Percentiles rank a stretch among this genome's conserved stretches.
These are phyloP conservation scores for Fusarium tupiense DNA, from an alignment of 2,329 filamentous ascomycete species.

Conservation along the genomic window DNA sequence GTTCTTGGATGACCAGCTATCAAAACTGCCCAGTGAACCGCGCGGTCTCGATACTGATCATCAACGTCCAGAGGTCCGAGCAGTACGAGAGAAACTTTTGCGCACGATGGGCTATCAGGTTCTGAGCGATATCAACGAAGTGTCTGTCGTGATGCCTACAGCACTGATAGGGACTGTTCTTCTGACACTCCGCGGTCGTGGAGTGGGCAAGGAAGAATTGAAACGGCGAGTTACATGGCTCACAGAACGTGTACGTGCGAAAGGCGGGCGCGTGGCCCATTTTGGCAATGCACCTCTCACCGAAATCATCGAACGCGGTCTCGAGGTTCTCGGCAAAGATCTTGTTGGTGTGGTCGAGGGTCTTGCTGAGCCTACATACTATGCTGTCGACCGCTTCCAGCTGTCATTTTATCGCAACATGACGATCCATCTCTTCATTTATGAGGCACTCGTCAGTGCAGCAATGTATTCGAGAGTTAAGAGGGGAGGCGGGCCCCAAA, in stretches of 20 bases:
- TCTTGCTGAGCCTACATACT: constrained; percentile 90
- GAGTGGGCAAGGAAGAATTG: constrained; percentile 87
- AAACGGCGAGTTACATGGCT: constrained; percentile 92
- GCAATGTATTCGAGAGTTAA: constrained; percentile 94
- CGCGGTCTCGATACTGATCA: constrained; percentile 57
- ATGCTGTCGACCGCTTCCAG: constrained; percentile 95
- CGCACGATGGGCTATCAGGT: constrained; percentile 92
- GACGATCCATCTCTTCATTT: constrained; percentile 98
- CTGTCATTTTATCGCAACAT: constrained; percentile 99
- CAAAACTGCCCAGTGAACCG: constrained; percentile 56
- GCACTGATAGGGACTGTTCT: constrained; percentile 94
- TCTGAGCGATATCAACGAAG: constrained; percentile 91
- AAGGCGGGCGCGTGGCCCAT: constrained; percentile 92
- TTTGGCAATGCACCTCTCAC: constrained; percentile 84
- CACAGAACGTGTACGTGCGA: constrained; percentile 79
- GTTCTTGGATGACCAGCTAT: constrained; percentile 83
- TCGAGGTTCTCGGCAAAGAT: constrained; percentile 91
- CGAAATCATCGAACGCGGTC: constrained; percentile 85
- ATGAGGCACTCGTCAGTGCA: constrained; percentile 88
- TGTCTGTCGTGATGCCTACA: constrained; percentile 98
- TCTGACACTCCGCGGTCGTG: constrained; percentile 88
- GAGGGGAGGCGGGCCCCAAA: constrained; percentile 82
- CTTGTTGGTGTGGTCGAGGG: constrained; percentile 83
- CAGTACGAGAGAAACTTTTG: constrained; percentile 76
- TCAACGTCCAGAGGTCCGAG: constrained; percentile 58